Percentiles rank a stretch among this genome's conserved stretches.
Conservation (phyloP, 352 stramenopile genomes). For the Phytophthora uliginosa region DNA sequence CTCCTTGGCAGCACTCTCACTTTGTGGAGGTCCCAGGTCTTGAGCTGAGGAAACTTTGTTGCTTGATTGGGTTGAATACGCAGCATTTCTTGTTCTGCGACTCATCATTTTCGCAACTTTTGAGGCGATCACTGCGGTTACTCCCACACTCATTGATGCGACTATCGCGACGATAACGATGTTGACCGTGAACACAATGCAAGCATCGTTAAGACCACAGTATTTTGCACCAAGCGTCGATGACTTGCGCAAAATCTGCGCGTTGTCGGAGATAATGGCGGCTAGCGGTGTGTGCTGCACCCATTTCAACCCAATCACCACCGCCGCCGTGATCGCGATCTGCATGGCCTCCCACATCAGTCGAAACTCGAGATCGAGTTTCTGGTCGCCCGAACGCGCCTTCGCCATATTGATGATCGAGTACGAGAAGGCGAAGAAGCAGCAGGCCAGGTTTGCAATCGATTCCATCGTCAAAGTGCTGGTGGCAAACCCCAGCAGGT, state of each 20-base stretch:
- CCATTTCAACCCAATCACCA: conserved; percentile 1
- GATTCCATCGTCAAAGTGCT: conserved; percentile 31
- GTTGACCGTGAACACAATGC: conserved; percentile 22
- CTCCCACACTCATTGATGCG: conserved; percentile 1
- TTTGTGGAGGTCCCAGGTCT: background rate
- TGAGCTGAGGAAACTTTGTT: background rate
- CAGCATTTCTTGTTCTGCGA: conserved; percentile 3
- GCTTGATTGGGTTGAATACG: background rate
- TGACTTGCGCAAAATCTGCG: conserved; percentile 13
- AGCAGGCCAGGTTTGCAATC: conserved; percentile 30
- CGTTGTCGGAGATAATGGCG: conserved; percentile 19
- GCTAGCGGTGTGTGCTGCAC: conserved; percentile 8
- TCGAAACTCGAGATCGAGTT: conserved; percentile 28
- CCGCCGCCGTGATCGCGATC: conserved; percentile 7
- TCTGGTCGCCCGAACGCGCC: conserved; percentile 22
- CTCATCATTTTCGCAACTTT: conserved; percentile 3
- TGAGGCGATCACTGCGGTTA: conserved; percentile 10
- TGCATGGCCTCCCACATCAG: conserved; percentile 32
- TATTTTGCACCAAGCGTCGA: conserved; percentile 17
- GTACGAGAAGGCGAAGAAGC: conserved; percentile 32
- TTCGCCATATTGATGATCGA: conserved; percentile 25
- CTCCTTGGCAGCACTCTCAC: background rate
- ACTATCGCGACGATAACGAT: conserved; percentile 11
- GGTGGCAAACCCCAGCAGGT: conserved; percentile 27
- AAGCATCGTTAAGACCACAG: conserved; percentile 30